phyloP scores from a whole-genome alignment of 805 yeast genomes.

The Ogataea wickerhamii region DNA sequence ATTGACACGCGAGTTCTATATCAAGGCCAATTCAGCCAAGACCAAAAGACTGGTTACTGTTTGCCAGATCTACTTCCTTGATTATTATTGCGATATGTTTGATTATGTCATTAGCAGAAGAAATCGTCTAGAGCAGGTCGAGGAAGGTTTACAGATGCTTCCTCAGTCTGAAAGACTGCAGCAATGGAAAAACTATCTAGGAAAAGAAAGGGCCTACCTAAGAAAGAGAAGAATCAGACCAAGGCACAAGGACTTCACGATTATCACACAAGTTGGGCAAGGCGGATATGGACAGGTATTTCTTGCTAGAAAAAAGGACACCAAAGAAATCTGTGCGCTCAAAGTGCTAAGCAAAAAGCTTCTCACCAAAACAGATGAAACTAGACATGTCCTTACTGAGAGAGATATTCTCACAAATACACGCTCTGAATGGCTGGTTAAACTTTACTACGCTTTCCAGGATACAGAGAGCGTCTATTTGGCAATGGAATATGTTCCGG shows the following conservation, averaged over 20 bases:
- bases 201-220: slow-evolving; percentile 78
- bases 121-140: slow-evolving; percentile 72
- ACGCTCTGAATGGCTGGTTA: slow-evolving; percentile 93
- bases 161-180: slow-evolving; percentile 41
- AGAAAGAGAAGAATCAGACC: slow-evolving; percentile 90
- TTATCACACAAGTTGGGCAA: slow-evolving; percentile 97
- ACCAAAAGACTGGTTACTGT: slow-evolving; percentile 86
- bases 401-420: slow-evolving; percentile 96
- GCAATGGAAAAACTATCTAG: slow-evolving; percentile 75
- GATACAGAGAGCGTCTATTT: slow-evolving; percentile 84
- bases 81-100: slow-evolving; percentile 93
- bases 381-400: slow-evolving; percentile 92
- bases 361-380: slow-evolving; percentile 85
- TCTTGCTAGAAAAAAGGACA: slow-evolving; percentile 88
- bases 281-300: slow-evolving; percentile 99
- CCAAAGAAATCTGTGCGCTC: slow-evolving; percentile 91
- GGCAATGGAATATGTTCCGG: slow-evolving; percentile 99
- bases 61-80: slow-evolving; percentile 89
- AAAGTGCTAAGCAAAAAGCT: slow-evolving; percentile 86
- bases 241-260: slow-evolving; percentile 90
- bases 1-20: slow-evolving; percentile 43
- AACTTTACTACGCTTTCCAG: slow-evolving; percentile 90
- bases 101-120: slow-evolving; percentile 87
- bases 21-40: slow-evolving; percentile 64
- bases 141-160: slow-evolving; percentile 42